Conservation (phyloP, 768 basidiomycete genomes). For the Nidula microcarpa region DNA sequence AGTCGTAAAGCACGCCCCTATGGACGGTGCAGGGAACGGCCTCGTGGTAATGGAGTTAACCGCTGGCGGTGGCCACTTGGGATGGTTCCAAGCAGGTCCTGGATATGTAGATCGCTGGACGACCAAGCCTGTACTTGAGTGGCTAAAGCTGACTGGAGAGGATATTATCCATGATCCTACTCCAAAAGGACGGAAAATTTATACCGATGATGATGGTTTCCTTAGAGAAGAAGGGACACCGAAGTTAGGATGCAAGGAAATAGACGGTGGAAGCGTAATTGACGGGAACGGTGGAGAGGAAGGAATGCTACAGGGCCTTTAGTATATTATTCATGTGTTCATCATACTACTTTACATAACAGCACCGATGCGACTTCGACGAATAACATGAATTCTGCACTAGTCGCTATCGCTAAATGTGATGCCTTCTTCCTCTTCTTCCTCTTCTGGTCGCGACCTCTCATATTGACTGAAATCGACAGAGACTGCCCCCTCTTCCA, state of each 20-base stretch:
- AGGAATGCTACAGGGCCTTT: slow-evolving; percentile 58
- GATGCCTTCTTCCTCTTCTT: slow-evolving; percentile 60
- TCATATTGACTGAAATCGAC: slow-evolving; percentile 92
- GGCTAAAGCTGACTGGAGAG: slow-evolving; percentile 57
- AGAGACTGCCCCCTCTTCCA: slow-evolving; percentile 84
- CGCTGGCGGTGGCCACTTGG: slow-evolving; percentile 69
- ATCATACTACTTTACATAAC: too few species aligned
- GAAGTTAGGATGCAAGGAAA: slow-evolving; percentile 53
- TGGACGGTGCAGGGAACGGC: slow-evolving; percentile 48
- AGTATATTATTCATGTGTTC: background rate
- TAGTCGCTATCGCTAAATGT: slow-evolving; percentile 88
- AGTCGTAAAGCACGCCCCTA: slow-evolving; percentile 61
- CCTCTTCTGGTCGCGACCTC: slow-evolving; percentile 55
- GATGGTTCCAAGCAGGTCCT: slow-evolving; percentile 68
- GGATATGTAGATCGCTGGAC: slow-evolving; percentile 54
- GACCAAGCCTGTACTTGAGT: slow-evolving; percentile 69
- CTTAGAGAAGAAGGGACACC: slow-evolving; percentile 55
- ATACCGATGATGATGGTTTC: slow-evolving; percentile 53
- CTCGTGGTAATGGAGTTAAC: slow-evolving; percentile 63
- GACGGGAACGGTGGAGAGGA: slow-evolving; percentile 49
- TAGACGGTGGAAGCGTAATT: slow-evolving; percentile 50
- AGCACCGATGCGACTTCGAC: too few species aligned
- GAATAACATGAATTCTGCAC: background rate
- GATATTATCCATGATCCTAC: slow-evolving; percentile 37
- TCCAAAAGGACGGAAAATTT: slow-evolving; percentile 26